Evolutionary conservation across 805 yeast genomes (phyloP).

Genomic region (Candida pini): DNA sequence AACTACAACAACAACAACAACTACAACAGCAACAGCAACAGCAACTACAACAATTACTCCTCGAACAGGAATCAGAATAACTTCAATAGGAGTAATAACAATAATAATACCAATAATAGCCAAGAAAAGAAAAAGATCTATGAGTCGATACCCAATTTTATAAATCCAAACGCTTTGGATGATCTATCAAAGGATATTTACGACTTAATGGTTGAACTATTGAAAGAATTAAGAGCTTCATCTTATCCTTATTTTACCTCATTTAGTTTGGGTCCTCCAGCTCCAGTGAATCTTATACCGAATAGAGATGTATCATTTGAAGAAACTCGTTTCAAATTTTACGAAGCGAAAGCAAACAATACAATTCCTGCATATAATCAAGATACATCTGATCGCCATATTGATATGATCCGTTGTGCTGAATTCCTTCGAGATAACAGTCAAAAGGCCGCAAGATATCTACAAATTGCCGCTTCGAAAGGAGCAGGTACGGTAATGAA

Average conservation of each 20-base stretch:
- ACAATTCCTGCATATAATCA: conserved; percentile 34
- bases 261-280: conserved; percentile 45
- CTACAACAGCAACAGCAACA: conserved; percentile 3
- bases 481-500: conserved; percentile 19
- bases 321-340: conserved; percentile 43
- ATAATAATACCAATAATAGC: conserved; percentile 1
- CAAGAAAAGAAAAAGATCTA: conserved; percentile 2
- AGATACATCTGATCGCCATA: conserved; percentile 35
- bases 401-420: conserved; percentile 42
- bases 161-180: background rate
- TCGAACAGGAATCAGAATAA: too few relatives aligned
- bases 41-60: conserved; percentile 3
- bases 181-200: conserved; percentile 13
- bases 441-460: conserved; percentile 49
- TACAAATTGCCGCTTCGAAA: conserved; percentile 40
- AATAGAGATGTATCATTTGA: conserved; percentile 52
- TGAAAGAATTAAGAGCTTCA: conserved; percentile 17
- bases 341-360: conserved; percentile 36
- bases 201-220: conserved; percentile 20
- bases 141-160: conserved; percentile 5
- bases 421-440: conserved; percentile 34
- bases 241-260: conserved; percentile 33
- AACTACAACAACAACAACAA: conserved; percentile 27
- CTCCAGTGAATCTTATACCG: conserved; percentile 40
- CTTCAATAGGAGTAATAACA: conserved; percentile 4